phyloP scores from a whole-genome alignment of 208 protist genomes.

The Crithidia acanthocephali region DNA sequence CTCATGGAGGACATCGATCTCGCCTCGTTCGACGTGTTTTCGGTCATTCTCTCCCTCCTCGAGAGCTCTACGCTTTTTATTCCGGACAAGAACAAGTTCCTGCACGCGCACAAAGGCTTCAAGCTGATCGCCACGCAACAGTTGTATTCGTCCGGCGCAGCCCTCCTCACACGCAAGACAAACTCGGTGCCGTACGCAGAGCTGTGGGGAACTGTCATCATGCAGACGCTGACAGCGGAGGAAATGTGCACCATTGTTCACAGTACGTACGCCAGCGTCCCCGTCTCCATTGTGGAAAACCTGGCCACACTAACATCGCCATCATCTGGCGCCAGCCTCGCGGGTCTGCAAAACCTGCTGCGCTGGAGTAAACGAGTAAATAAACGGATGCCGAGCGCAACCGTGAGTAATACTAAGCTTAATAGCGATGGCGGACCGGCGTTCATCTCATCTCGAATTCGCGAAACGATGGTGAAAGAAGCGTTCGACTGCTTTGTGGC shows the following conservation, averaged over 20 bases:
- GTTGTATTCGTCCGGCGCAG: slow-evolving; percentile 57
- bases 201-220: slow-evolving; percentile 79
- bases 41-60: slow-evolving; percentile 97
- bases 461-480: slow-evolving; percentile 93
- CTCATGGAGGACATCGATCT: slow-evolving; percentile 99
- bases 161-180: slow-evolving; percentile 59
- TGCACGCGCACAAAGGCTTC: slow-evolving; percentile 88
- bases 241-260: slow-evolving; percentile 70
- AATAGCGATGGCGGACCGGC: slow-evolving; percentile 9
- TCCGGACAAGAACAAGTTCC: slow-evolving; percentile 93
- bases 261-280: slow-evolving; percentile 52
- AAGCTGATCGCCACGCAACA: slow-evolving; percentile 92
- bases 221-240: slow-evolving; percentile 67
- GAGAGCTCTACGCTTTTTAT: slow-evolving; percentile 96
- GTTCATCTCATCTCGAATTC: slow-evolving; percentile 82
- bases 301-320: slow-evolving; percentile 42
- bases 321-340: slow-evolving; percentile 34
- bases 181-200: slow-evolving; percentile 78
- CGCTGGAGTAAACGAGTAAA: slow-evolving; percentile 93
- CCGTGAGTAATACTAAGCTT: slow-evolving; percentile 21
- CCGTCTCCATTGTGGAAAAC: slow-evolving; percentile 42
- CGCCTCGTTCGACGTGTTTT: slow-evolving; percentile 98
- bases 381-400: slow-evolving; percentile 40
- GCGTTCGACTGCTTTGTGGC: slow-evolving; percentile 94
- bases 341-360: slow-evolving; percentile 88